Evolutionary conservation across 352 stramenopile species (phyloP).

Genomic region (Pythium vanterpoolii): DNA sequence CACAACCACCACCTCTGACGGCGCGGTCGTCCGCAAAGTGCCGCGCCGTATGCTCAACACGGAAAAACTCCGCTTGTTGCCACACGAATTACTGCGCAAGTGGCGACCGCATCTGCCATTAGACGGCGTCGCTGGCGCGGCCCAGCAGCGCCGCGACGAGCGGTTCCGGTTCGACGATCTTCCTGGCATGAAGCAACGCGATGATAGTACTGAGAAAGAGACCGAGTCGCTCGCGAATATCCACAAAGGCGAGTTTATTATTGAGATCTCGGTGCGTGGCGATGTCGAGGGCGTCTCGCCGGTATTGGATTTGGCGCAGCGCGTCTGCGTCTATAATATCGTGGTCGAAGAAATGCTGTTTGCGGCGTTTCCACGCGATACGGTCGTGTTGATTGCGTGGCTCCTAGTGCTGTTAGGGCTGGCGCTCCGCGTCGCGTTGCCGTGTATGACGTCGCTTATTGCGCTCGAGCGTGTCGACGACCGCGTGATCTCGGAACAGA

Average conservation of each 20-base stretch:
- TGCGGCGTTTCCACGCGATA: slow-evolving; percentile 46
- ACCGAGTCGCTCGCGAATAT: not conserved
- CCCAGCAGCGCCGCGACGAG: slow-evolving; percentile 22
- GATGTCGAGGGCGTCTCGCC: slow-evolving; percentile 51
- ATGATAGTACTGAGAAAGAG: not conserved
- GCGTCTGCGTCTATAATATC: slow-evolving; percentile 68
- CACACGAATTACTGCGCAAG: slow-evolving; percentile 34
- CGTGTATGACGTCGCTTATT: slow-evolving; percentile 55
- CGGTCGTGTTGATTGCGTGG: slow-evolving; percentile 56
- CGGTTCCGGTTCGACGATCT: slow-evolving; percentile 25
- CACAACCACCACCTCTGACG: slow-evolving; percentile 10
- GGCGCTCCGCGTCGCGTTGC: slow-evolving; percentile 34
- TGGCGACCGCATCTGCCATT: slow-evolving; percentile 13
- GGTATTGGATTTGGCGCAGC: slow-evolving; percentile 29
- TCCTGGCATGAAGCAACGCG: not conserved
- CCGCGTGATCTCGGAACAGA: slow-evolving; percentile 17
- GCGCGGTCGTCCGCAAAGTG: slow-evolving; percentile 24
- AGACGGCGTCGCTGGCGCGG: slow-evolving; percentile 1
- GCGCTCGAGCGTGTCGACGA: slow-evolving; percentile 42
- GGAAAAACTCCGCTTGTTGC: slow-evolving; percentile 56
- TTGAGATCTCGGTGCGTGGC: slow-evolving; percentile 32
- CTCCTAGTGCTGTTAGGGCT: slow-evolving; percentile 38
- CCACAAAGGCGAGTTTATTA: slow-evolving; percentile 22
- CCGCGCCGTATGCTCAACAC: slow-evolving; percentile 57
- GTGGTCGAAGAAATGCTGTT: slow-evolving; percentile 70